Base-by-base conservation (phyloP, 345 rosid species). In the Gossypioides kirkii region DNA sequence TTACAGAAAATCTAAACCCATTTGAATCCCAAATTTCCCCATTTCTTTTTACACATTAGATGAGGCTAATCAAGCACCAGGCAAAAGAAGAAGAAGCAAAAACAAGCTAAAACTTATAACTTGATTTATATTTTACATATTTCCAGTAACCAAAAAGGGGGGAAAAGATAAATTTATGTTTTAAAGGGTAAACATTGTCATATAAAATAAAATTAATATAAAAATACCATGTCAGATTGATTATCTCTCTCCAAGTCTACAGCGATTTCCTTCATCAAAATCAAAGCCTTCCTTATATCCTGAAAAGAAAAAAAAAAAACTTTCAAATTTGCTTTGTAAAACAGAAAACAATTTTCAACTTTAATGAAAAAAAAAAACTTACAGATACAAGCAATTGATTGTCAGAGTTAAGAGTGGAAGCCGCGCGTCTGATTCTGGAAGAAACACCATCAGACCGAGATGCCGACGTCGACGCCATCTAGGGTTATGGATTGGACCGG, bases 171-270 rank as follows among this genome's bases (percentile, higher is more conserved):
- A 43, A 4, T 65, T 7, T 65, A 22, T 65, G 18, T 10, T 66
- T 65, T 23, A 45, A 69, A 50, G 20, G 10, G 17, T 13, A 50
- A 23, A 50, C 41, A 26, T 17, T 16, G 50, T 50, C 13, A n/a
- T 10, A 26, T 16, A 58, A 61, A 18, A 53, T 67, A 25, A 76
- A 28, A 59, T 59, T 25, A 59, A 18, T 43, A 22, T 65, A 12
- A 12, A 10, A 82, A 54, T 71, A 91, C 98, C 97, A 82, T 84
- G 38, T 80, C 85, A 74, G 88, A 75, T 77, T 88, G 82, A 75
- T 88, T 82, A 47, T 86, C 88, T 81, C 63, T 88, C 85, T 92
- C 99, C 55, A 92, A 71, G 75, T 87, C 87, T 82, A 92, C 88
- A 10, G 93, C 97, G 10, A 89, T 81, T 43, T 86, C 86, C 87